Evolutionary conservation across 2,329 filamentous ascomycete genomes (phyloP).

Genomic region (Ophiosphaerella korrae): DNA sequence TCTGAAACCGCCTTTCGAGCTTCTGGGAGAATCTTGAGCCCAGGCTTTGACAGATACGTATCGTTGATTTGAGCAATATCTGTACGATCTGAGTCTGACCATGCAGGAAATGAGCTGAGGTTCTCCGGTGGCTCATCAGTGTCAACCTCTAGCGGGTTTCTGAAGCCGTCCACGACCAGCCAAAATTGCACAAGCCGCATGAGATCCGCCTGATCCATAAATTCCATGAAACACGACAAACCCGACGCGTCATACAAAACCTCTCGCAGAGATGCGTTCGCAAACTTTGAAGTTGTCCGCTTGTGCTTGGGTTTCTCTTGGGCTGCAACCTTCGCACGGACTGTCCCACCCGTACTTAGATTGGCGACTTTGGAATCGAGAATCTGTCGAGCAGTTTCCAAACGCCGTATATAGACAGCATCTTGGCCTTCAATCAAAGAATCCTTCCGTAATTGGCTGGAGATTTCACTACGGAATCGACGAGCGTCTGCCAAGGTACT

Average conservation of each 20-base stretch:
- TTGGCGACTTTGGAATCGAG: constrained; percentile 88
- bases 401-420: constrained; percentile 80
- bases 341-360: constrained; percentile 70
- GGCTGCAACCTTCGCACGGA: constrained; percentile 47
- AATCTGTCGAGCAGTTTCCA: constrained; percentile 90
- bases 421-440: constrained; percentile 79
- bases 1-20: constrained; percentile 72
- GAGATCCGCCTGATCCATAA: constrained; percentile 88
- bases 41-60: constrained; percentile 80
- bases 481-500: constrained; percentile 92
- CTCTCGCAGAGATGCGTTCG: constrained; percentile 78
- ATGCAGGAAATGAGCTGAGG: constrained; percentile 58
- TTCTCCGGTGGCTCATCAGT: constrained; percentile 69
- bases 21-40: constrained; percentile 75
- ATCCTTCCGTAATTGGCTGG: constrained; percentile 89
- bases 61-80: constrained; percentile 93
- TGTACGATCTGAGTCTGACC: constrained; percentile 81
- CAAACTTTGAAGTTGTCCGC: constrained; percentile 65
- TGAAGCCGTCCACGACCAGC: constrained; percentile 95
- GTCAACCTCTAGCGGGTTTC: constrained; percentile 89
- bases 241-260: constrained; percentile 89
- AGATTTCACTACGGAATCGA: constrained; percentile 87
- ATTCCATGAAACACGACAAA: constrained; percentile 99
- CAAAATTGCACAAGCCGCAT: constrained; percentile 96
- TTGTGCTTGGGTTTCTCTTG: constrained; percentile 46